Evolutionary conservation across 2,329 filamentous ascomycete species (phyloP), one percentile per base, ranked within the genome.

Genomic region (Fusarium sp.): DNA sequence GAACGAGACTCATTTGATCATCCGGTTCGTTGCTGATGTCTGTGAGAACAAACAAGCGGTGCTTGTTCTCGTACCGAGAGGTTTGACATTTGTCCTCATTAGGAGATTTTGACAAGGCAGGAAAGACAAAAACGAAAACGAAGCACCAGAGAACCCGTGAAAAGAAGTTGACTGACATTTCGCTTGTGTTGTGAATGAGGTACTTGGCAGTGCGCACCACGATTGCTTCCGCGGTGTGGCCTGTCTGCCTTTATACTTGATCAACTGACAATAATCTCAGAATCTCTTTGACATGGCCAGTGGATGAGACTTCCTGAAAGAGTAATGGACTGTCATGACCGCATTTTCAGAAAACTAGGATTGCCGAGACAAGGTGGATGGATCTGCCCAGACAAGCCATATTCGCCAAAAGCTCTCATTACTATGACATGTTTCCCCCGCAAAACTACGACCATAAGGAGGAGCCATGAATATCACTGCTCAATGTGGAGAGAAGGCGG

Each of bases 21-120:
- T 66, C 64, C 3, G 64, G 64, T 22, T 66, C 64, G 22, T 66
- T 66, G 64, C 58, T 66, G 38, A 66, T 62, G 27, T 66, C 64
- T 25, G 64, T 66, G 7, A 66, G 27, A 20, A 66, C 64, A 35
- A 66, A 66, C 47, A 66, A 30, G 43, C 64, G 45, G 20, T 33
- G 64, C 57, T 66, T 56, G 45, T 54, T 20, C 64, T 66, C n/a
- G 20, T 66, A 66, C 8, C 57, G 57, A 32, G 57, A 52, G 17
- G 57, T 17, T 37, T 60, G 35, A 12, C 57, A 60, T 32, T 43
- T 60, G 2, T 32, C 37, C 14, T 11, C 37, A 15, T 60, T 22
- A 12, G 14, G 20, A 37, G 54, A 10, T 11, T n/a, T 22, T 12
- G 33, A 58, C 54, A 58, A 37, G 54, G 15, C 22, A 15, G 54